Base-by-base conservation (phyloP, 2,329 filamentous ascomycete species). In the Penicillium fuscoglaucum region DNA sequence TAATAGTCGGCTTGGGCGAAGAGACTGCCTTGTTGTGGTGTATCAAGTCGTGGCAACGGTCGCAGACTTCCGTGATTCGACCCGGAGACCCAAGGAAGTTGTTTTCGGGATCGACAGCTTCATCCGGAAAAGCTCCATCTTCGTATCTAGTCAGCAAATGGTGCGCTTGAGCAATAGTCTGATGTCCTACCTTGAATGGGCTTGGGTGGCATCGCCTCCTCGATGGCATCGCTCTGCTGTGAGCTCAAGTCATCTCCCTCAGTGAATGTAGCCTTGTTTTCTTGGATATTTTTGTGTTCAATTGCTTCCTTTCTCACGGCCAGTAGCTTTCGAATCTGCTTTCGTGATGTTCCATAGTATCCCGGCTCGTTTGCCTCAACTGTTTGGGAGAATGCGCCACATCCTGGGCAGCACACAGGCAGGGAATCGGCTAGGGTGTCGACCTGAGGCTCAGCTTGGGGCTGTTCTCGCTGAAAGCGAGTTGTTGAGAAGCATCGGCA, bases 41-140 rank as follows among this genome's bases (percentile, higher is more conserved):
- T 24, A 89, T 75, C 28, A 99, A 81, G 35, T 87, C 83, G 72
- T 97, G 92, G 69, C 95, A 99, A 68, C 95, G 86, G 66, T 95
- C 89, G 76, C 95, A 99, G 7, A 96, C 58, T 19, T 70, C 66
- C 50, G 26, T 53, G 15, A 44, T 55, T 52, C 47, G 71, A 56
- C 39, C 63, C 59, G 43, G 33, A 9, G 55, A 43, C 21, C 67
- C 65, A 21, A 67, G 55, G 17, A 66, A 64, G 13, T 62, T 55
- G 15, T 52, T 58, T 2, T 66, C 61, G n/a, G 67, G 65, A 17
- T 63, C 44, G 8, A 62, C 44, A 21, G 61, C 61, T 17, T 67
- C 62, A 12, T 70, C 63, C 8, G 69, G 59, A 44, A 67, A 55
- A 45, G 63, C 66, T 12, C 55, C 64, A 43, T 57, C 67, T 70